Percentiles rank a stretch among this genome's conserved stretches.
Evolutionary conservation across 257 asterid species (phyloP).

Genomic region (Solanum virginianum): DNA sequence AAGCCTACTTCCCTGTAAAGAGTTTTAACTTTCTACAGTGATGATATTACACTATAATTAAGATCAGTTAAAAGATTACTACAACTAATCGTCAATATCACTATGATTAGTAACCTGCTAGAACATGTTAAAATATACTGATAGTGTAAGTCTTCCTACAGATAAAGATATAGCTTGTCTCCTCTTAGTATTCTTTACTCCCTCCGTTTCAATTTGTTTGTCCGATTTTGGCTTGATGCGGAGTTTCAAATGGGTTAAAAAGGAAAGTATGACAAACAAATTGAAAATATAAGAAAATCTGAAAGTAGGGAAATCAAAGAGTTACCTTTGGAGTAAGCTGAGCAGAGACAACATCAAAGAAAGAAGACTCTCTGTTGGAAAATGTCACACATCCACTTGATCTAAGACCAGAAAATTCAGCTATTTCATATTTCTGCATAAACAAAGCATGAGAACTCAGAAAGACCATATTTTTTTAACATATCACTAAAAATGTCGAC

Average conservation of each 20-base stretch:
- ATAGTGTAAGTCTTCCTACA: not conserved
- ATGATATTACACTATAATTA: not conserved
- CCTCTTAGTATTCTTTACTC: not conserved
- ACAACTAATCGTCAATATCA: not conserved
- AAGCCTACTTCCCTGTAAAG: not conserved
- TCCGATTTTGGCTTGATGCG: too few relatives aligned
- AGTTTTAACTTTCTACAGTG: not conserved
- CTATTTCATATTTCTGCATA: slow-evolving; percentile 49
- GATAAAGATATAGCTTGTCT: not conserved
- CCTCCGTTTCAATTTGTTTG: too few relatives aligned
- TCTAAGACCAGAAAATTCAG: slow-evolving; percentile 62
- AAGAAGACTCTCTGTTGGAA: slow-evolving; percentile 41
- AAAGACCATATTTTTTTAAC: not conserved
- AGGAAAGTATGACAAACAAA: too few relatives aligned
- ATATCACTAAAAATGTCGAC: not conserved
- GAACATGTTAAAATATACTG: not conserved
- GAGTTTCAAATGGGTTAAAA: too few relatives aligned
- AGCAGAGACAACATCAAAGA: slow-evolving; percentile 54
- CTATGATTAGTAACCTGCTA: not conserved
- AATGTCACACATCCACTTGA: slow-evolving; percentile 47
- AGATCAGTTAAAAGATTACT: not conserved
- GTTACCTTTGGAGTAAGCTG: slow-evolving; percentile 60
- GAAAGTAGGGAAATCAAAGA: not conserved
- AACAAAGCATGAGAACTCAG: not conserved
- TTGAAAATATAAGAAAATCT: not conserved